Base-by-base conservation (phyloP, 805 yeast species). In the Metschnikowia gelsemii region DNA sequence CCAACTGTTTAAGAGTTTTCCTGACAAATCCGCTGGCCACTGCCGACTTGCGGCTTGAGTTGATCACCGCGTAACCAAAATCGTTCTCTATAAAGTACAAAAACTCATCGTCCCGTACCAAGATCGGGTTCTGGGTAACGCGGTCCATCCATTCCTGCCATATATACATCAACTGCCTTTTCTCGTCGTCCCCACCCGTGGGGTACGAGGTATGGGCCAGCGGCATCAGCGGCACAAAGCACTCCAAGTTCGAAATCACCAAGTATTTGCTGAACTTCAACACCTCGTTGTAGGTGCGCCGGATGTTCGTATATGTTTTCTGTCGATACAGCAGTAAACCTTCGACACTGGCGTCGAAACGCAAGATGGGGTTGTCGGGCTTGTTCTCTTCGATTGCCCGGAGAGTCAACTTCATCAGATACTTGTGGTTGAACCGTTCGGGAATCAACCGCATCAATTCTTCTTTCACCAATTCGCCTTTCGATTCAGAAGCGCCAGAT, bases 221-320 rank as follows among this genome's bases (percentile, higher is more conserved):
- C 0, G 98, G 97, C 30, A 93, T 69, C 5, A 95, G 81, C 0
- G 98, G 97, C 3, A 93, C 89, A 64, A 91, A 89, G 42, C 93
- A 90, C 61, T 93, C 98, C 23, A 91, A 82, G 55, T 89, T 84
- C 27, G 95, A 86, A 16, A 82, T 80, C 42, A 81, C 80, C 48
- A 93, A 66, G 58, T 85, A 91, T 50, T 79, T 80, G 63, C 86
- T 87, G 55, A 93, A 78, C 45, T 80, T 78, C 23, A 76, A 78
- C 50, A 89, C 72, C 61, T 93, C 99, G 45, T 75, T 75, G 57
- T 80, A 84, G 0, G 96, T 82, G 44, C 97, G 77, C 51, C 96
- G 79, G 12, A 91, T 68, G 42, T 82, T 90, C 40, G 80, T 79
- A 61, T 85, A 89, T 7, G 62, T 61, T 6, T 76, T 64, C 49